Percentiles rank a stretch among this genome's conserved stretches.
These are phyloP conservation scores for Arthroderma sp. DNA, from an alignment of 2,329 filamentous ascomycete species.

Conservation along the genomic window DNA sequence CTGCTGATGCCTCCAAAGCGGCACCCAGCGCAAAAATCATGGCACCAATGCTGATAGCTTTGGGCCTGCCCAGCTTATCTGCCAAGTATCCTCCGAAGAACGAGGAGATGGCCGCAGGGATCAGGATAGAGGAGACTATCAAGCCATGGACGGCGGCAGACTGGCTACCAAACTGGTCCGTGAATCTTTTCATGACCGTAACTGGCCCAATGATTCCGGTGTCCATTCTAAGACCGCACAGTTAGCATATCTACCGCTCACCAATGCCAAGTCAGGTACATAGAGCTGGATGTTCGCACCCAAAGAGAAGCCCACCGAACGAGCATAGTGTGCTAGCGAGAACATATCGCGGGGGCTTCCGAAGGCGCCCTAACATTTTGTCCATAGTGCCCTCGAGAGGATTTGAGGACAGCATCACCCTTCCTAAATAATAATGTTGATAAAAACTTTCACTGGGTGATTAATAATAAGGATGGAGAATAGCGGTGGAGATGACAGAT, in stretches of 20 bases:
- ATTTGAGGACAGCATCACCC: too few species aligned
- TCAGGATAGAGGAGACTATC: slow-evolving; percentile 42
- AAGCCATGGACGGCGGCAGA: slow-evolving; percentile 39
- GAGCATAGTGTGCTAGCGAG: neutral
- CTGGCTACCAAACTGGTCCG: slow-evolving; percentile 32
- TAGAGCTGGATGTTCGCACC: too few species aligned
- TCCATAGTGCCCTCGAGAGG: too few species aligned
- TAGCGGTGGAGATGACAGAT: too few species aligned
- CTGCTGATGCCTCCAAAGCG: slow-evolving; percentile 38
- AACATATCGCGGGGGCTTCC: neutral
- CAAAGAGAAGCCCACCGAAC: neutral
- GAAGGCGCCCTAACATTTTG: too few species aligned
- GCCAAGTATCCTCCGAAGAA: slow-evolving; percentile 41
- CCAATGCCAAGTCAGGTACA: too few species aligned
- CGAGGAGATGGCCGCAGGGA: slow-evolving; percentile 41
- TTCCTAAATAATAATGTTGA: too few species aligned
- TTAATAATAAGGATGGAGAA: too few species aligned
- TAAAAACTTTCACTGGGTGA: too few species aligned
- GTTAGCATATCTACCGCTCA: too few species aligned
- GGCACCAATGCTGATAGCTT: slow-evolving; percentile 37
- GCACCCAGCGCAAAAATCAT: slow-evolving; percentile 43
- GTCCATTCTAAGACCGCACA: slow-evolving; percentile 16
- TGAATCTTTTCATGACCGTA: slow-evolving; percentile 40
- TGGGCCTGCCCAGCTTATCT: slow-evolving; percentile 38
- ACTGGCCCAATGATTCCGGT: slow-evolving; percentile 44